Percentiles rank a stretch among this genome's conserved stretches.
Evolutionary conservation across 2,329 filamentous ascomycete genomes (phyloP).

Genomic region (Beauveria sp.): DNA sequence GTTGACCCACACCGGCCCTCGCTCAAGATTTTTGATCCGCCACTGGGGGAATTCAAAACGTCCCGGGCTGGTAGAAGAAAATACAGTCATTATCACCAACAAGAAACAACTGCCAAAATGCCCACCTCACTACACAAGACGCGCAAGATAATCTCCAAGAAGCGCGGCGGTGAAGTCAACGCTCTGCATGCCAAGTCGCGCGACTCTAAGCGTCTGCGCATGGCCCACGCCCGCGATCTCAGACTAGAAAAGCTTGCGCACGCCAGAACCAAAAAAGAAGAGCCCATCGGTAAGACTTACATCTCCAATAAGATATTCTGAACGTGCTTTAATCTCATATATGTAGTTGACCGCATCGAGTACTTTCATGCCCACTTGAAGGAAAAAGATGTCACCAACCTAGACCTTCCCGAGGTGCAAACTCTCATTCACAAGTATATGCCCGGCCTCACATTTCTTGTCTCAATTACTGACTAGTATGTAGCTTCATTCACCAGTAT

Average conservation of each 20-base stretch:
- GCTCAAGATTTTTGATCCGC: not conserved
- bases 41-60: not conserved
- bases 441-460: not conserved
- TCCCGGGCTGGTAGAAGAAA: not conserved
- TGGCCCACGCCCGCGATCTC: conserved; percentile 73
- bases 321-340: conserved; percentile 3
- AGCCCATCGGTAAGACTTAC: conserved; percentile 53
- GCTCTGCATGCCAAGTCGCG: conserved; percentile 82
- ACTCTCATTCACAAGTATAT: conserved; percentile 53
- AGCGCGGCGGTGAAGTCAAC: conserved; percentile 65
- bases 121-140: conserved; percentile 73
- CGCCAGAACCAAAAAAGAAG: conserved; percentile 66
- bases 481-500: conserved; percentile 58
- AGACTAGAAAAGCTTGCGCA: conserved; percentile 66
- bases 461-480: not conserved
- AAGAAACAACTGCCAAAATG: conserved; percentile 44
- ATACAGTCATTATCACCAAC: not conserved
- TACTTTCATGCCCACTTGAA: conserved; percentile 65
- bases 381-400: conserved; percentile 37
- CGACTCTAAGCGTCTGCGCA: conserved; percentile 73
- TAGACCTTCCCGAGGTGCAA: conserved; percentile 51
- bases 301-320: not conserved
- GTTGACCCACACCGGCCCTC: no score
- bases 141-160: conserved; percentile 83
- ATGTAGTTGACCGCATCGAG: conserved; percentile 29